phyloP scores from a whole-genome alignment of 129 eudicot genomes.

The Arctium minus region DNA sequence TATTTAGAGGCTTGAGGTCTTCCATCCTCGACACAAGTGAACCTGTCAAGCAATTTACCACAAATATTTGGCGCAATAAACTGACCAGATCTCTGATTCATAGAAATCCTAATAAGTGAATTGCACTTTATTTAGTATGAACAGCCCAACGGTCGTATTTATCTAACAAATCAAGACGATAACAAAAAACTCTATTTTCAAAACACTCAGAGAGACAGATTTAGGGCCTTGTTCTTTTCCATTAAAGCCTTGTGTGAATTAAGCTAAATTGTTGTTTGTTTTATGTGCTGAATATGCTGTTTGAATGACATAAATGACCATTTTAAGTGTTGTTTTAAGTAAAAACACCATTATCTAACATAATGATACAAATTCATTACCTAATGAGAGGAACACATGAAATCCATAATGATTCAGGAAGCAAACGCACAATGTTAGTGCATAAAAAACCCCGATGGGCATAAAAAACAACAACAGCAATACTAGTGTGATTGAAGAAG shows the following conservation, averaged over 20 bases:
- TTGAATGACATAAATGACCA: not conserved
- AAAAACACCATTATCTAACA: not conserved
- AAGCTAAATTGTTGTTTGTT: not conserved
- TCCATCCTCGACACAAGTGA: constrained; percentile 36
- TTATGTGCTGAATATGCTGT: not conserved
- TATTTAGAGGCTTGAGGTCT: constrained; percentile 32
- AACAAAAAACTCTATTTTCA: not conserved
- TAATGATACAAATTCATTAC: not conserved
- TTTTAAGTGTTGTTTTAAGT: not conserved
- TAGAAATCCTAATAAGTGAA: constrained; percentile 7
- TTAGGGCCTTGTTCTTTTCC: not conserved
- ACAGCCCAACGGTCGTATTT: not conserved
- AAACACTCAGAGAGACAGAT: not conserved
- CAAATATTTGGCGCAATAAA: constrained; percentile 10
- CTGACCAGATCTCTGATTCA: constrained; percentile 17
- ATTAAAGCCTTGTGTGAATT: not conserved
- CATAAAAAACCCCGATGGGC: too few species aligned
- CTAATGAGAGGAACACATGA: not conserved
- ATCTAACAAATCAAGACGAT: not conserved
- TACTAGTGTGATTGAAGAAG: not conserved
- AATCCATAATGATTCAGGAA: not conserved
- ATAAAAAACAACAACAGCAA: not conserved
- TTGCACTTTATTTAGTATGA: not conserved
- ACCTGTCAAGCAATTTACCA: constrained; percentile 8
- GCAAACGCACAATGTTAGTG: not conserved